These are phyloP conservation scores for Lyophyllum semitale DNA, from an alignment of 768 basidiomycete genomes.

Conservation along the genomic window DNA sequence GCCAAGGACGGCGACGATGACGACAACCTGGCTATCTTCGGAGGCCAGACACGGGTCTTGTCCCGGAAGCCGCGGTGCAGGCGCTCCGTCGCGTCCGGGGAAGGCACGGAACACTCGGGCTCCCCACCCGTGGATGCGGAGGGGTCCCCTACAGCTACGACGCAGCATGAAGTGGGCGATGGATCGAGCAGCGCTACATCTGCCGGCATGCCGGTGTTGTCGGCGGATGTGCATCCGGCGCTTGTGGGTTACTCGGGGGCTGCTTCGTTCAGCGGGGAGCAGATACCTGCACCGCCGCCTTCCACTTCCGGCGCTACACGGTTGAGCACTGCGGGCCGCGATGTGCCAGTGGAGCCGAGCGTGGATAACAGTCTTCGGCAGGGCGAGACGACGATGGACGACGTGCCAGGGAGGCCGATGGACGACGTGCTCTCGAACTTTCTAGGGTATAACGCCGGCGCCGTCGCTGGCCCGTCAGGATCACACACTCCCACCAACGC, in stretches of 20 bases:
- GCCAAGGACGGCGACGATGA: slow-evolving; percentile 38
- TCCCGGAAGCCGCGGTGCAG: slow-evolving; percentile 18
- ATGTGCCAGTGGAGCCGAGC: not conserved
- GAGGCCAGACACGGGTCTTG: slow-evolving; percentile 50
- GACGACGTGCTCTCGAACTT: slow-evolving; percentile 25
- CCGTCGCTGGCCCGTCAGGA: not conserved
- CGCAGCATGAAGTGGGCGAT: not conserved
- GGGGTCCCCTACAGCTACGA: slow-evolving; percentile 3
- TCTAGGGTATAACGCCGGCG: slow-evolving; percentile 23
- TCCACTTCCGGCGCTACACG: not conserved
- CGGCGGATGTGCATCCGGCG: slow-evolving; percentile 12
- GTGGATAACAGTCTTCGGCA: not conserved
- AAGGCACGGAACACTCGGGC: slow-evolving; percentile 9
- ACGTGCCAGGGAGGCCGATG: slow-evolving; percentile 10
- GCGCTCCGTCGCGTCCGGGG: not conserved
- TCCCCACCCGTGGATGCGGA: slow-evolving; percentile 15
- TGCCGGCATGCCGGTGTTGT: not conserved
- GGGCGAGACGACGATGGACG: not conserved
- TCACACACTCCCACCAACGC: not conserved
- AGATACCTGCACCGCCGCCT: not conserved
- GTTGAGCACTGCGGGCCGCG: too few relatives aligned
- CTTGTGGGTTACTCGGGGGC: slow-evolving; percentile 32
- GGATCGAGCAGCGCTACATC: not conserved
- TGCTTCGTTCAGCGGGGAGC: slow-evolving; percentile 7
- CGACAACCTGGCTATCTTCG: slow-evolving; percentile 55